phyloP scores from a whole-genome alignment of 768 basidiomycete species.

The Phylloporus arenicola region DNA sequence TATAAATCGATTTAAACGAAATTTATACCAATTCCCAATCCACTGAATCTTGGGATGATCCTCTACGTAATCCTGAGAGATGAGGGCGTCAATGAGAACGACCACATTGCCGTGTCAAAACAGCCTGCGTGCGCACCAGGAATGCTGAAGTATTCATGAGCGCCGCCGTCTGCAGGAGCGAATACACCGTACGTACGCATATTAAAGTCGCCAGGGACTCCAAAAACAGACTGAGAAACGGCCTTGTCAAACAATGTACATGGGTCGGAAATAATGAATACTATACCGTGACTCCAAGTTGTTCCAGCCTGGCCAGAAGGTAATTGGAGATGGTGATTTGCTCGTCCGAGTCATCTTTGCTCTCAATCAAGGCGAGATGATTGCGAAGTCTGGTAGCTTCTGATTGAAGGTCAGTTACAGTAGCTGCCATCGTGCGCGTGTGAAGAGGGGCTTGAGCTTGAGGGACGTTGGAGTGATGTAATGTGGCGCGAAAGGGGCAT shows the following conservation, averaged over 20 bases:
- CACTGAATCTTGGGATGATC: conserved; percentile 73
- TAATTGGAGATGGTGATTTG: conserved; percentile 54
- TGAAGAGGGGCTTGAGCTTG: not conserved
- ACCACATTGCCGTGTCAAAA: not conserved
- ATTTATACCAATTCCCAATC: conserved; percentile 75
- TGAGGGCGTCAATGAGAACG: not conserved
- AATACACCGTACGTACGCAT: conserved; percentile 38
- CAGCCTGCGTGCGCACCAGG: conserved; percentile 17
- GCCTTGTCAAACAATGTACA: not conserved
- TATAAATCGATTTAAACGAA: not conserved
- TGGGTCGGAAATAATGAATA: conserved; percentile 6
- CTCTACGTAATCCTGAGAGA: conserved; percentile 69
- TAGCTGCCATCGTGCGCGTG: conserved; percentile 14
- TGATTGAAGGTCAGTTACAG: conserved; percentile 31
- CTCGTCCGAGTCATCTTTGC: conserved; percentile 28
- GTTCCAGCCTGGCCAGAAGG: conserved; percentile 55
- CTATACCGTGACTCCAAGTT: conserved; percentile 56
- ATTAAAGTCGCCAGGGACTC: conserved; percentile 86
- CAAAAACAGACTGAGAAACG: conserved; percentile 62
- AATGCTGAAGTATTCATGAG: conserved; percentile 20
- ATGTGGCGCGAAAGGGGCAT: no score
- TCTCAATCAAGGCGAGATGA: conserved; percentile 33
- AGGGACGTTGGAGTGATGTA: no score
- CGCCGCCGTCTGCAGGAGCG: not conserved
- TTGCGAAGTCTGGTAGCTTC: conserved; percentile 44